A percentile compares a stretch with the other conserved stretches of the same genome.
These are phyloP conservation scores for Epichloe sp. DNA, from an alignment of 2,329 filamentous ascomycete genomes.

Conservation along the genomic window DNA sequence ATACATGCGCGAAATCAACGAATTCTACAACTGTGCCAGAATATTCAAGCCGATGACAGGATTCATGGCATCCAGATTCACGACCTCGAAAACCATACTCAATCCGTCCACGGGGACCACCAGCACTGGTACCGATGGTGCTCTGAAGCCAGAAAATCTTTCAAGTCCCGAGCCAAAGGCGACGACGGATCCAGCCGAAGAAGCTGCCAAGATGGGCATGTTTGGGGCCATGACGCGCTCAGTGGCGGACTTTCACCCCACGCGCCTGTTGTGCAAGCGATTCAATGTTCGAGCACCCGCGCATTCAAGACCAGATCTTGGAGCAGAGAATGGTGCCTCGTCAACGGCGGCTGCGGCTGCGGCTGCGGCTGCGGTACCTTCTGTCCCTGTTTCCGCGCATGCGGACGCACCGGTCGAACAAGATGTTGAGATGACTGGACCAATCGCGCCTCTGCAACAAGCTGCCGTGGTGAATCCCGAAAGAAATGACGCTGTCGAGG, in stretches of 20 bases:
- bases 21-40: conserved; percentile 53
- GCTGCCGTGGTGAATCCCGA: conserved; percentile 48
- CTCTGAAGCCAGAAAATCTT: conserved; percentile 12
- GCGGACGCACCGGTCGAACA: background rate
- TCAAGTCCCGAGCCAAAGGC: conserved; percentile 21
- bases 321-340: conserved; percentile 17
- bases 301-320: conserved; percentile 44
- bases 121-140: conserved; percentile 4
- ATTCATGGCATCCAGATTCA: conserved; percentile 88
- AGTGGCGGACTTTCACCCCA: conserved; percentile 60
- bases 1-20: conserved; percentile 64
- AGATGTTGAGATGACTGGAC: background rate
- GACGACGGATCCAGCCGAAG: conserved; percentile 57
- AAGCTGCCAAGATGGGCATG: conserved; percentile 83
- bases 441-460: background rate
- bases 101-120: conserved; percentile 10
- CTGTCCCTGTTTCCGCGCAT: background rate
- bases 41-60: conserved; percentile 89
- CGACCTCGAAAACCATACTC: conserved; percentile 45
- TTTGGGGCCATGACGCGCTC: conserved; percentile 78
- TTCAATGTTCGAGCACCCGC: conserved; percentile 76
- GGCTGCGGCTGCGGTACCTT: background rate
- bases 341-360: background rate
- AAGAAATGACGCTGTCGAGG: conserved; percentile 55
- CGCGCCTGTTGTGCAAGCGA: conserved; percentile 79